These are phyloP conservation scores for Zostera marina DNA, from an alignment of 116 monocot genomes.

Conservation along the genomic window DNA sequence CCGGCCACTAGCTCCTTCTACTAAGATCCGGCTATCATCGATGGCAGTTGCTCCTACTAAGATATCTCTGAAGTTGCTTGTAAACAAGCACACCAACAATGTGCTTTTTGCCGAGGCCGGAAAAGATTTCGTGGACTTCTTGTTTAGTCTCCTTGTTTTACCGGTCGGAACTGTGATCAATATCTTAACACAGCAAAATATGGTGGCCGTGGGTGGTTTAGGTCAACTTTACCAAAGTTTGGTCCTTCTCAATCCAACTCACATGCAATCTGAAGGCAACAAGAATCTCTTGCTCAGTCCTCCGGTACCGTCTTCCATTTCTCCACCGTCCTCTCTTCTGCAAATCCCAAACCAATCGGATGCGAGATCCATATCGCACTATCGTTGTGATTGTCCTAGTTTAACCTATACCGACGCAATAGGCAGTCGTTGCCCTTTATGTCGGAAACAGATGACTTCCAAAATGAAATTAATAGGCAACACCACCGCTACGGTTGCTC, in stretches of 20 bases:
- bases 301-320: no score
- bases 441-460: neutral
- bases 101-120: constrained; percentile 25
- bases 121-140: constrained; percentile 33
- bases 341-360: no score
- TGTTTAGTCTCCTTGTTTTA: constrained; percentile 16
- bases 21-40: no score
- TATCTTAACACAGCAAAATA: neutral
- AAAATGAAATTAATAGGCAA: neutral
- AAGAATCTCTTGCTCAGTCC: no score
- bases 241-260: neutral
- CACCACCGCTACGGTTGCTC: neutral
- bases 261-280: neutral
- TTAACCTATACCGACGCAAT: no score
- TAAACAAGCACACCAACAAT: constrained; percentile 10
- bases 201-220: neutral
- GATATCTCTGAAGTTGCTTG: constrained; percentile 13
- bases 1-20: no score
- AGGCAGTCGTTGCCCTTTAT: no score
- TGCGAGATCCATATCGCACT: no score
- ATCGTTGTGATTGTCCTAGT: no score
- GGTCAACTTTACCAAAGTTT: neutral
- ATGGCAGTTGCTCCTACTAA: no score
- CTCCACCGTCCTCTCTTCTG: no score
- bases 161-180: neutral